Conservation (phyloP, 2,329 filamentous ascomycete species). For the Xylariaceae sp. region DNA sequence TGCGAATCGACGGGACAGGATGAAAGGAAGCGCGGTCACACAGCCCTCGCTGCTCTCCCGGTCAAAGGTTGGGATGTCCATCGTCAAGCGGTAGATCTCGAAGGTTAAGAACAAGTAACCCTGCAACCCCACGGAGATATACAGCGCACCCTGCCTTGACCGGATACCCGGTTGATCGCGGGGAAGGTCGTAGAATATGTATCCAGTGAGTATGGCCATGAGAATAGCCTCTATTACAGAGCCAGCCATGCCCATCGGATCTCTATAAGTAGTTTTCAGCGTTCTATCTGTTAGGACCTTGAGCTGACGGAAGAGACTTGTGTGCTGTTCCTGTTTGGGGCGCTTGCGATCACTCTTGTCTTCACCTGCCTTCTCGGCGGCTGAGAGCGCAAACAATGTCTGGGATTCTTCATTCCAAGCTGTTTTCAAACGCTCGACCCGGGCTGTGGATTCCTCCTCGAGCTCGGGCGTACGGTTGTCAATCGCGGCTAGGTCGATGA, state of each 20-base stretch:
- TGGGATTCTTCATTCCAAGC: conserved; percentile 57
- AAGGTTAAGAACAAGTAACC: conserved; percentile 77
- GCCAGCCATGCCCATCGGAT: conserved; percentile 74
- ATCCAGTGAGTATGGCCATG: conserved; percentile 73
- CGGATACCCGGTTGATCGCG: conserved; percentile 71
- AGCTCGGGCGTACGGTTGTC: conserved; percentile 71
- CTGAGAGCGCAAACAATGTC: conserved; percentile 29
- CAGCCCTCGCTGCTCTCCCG: conserved; percentile 75
- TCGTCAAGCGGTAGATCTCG: conserved; percentile 73
- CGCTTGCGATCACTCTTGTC: conserved; percentile 13
- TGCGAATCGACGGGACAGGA: conserved; percentile 70
- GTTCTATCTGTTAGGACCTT: conserved; percentile 69
- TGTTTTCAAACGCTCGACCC: conserved; percentile 63
- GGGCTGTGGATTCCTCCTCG: conserved; percentile 59
- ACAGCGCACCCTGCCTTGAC: conserved; percentile 72
- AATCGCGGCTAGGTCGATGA: conserved; percentile 74
- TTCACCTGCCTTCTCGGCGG: conserved; percentile 21
- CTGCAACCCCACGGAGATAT: conserved; percentile 71
- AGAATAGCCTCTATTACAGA: conserved; percentile 69
- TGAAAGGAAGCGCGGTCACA: conserved; percentile 68
- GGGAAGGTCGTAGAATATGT: conserved; percentile 69
- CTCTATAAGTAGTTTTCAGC: conserved; percentile 72
- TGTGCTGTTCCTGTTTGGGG: conserved; percentile 44
- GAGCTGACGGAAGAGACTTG: conserved; percentile 64
- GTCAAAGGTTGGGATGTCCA: conserved; percentile 76